Evolutionary conservation across 257 asterid genomes (phyloP), one percentile per base, ranked within the genome.

Genomic region (Scutellaria minor): DNA sequence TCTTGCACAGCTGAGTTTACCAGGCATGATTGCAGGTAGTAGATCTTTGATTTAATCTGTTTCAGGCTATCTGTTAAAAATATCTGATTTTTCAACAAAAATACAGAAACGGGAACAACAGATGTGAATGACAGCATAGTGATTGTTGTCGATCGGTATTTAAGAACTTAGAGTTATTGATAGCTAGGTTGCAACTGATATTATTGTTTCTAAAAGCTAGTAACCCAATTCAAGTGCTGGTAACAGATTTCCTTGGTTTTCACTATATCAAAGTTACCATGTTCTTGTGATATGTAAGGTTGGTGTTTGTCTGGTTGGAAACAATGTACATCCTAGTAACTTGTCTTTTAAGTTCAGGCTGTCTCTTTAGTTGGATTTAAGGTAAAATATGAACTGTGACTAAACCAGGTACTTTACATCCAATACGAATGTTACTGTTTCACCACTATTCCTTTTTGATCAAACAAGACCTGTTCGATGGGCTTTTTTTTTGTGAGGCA

Each of bases 351-450:
- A 59, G 44, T 63, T 68, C 22, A 20, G 14, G 27, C 27, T 31
- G 37, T 52, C 63, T n/a, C 60, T 24, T 46, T 45, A 31, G 46
- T 54, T 56, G 45, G 18, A 27, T 42, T 65, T 18, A 57, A n/a
- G 20, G n/a, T 39, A 22, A 62, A n/a, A 13, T 48, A 75, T 78
- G 48, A 76, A 79, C 22, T 14, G 15, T 53, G 7, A 20, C 14
- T 15, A 51, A 64, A 41, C 56, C 15, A 60, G 27, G 9, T 66
- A 27, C 73, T 63, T 68, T 77, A 59, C 75, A 70, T 66, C 69
- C 18, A 15, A 48, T n/a, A 60, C 14, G 47, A 61, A 39, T 46
- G 39, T 14, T 46, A 15, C 53, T 41, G 47, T 71, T 71, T 70
- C 64, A 68, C 71, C 42, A 55, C 75, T 65, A 15, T 27, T 65